Evolutionary conservation across 352 stramenopile genomes (phyloP), one percentile per base, ranked within the genome.

Genomic region (Globisporangium viniferum): DNA sequence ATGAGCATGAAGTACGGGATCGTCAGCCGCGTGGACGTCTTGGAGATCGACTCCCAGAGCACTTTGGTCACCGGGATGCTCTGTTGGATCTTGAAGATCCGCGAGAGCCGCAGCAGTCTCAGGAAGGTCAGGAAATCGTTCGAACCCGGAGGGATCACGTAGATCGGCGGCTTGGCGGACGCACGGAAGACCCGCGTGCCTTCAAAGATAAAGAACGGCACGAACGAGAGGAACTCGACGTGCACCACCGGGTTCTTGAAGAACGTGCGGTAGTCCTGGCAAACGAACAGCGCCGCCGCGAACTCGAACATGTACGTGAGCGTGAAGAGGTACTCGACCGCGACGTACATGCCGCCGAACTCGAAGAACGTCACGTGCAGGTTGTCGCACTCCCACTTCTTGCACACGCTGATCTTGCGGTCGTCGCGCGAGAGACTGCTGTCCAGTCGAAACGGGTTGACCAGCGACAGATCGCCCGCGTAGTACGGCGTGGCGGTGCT

Each of bases 1-100:
- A 86, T 84, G 24, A 94, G 78, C 81, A 94, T 90, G 67, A 90
- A 89, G 53, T 92, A 92, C 41, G 84, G 84, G 70, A 93, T 91
- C 22, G 82, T 84, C 29, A 93, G 74, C 15, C 84, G 81, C 20
- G 76, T 79, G 7, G 82, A 93, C 18, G 84, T 93, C 71, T 93
- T 93, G n/a, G 82, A 89, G 70, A 93, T 93, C 7, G 84, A 89
- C 36, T 93, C 84, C 75, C 79, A 90, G 0, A 91, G 65, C 57
- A 93, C 84, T 62, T 90, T 84, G 1, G 84, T 91, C n/a, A 88
- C 84, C 1, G 84, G 84, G 49, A 93, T 93, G 64, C 80, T 84
- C 59, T 90, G 80, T 60, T 91, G 84, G 56, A 93, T 93, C 61
- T 91, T 89, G 63, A 93, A 91, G 27, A 91, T 90, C 22, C 84